Percentiles rank a stretch among this genome's conserved stretches.
Conservation (phyloP, 768 basidiomycete species). For the Cyathus striatus region DNA sequence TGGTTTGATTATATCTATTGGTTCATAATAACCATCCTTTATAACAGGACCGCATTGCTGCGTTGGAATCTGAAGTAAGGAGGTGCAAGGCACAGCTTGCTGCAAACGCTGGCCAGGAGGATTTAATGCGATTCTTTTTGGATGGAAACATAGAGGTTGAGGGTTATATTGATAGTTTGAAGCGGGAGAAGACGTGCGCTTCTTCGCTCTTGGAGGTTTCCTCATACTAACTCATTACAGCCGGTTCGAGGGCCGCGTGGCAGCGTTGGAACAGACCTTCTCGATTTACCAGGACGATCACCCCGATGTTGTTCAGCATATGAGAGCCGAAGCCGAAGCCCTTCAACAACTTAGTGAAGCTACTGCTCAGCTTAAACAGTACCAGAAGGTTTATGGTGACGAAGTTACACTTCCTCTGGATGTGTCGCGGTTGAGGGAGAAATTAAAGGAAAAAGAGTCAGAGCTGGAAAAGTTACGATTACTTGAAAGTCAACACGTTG, state of each 20-base stretch:
- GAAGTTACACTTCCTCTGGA: constrained; percentile 47
- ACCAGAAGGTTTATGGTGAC: constrained; percentile 61
- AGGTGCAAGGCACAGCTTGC: constrained; percentile 76
- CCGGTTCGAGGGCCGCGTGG: constrained; percentile 42
- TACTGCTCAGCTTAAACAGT: constrained; percentile 49
- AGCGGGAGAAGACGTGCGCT: constrained; percentile 51
- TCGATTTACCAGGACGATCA: constrained; percentile 40
- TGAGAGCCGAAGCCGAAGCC: constrained; percentile 45
- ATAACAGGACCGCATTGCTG: constrained; percentile 63
- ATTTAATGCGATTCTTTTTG: constrained; percentile 68
- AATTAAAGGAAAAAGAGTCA: constrained; percentile 62
- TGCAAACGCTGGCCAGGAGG: constrained; percentile 63
- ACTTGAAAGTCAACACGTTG: constrained; percentile 56
- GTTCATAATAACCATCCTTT: constrained; percentile 5
- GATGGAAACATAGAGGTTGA: constrained; percentile 47
- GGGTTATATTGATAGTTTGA: constrained; percentile 48
- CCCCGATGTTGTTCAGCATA: constrained; percentile 47
- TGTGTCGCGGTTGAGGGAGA: constrained; percentile 39
- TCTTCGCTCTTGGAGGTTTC: background rate
- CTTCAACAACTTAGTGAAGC: constrained; percentile 41
- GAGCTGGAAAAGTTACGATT: constrained; percentile 60
- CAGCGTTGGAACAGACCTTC: constrained; percentile 50
- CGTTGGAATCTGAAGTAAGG: constrained; percentile 66
- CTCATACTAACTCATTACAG: constrained; percentile 27
- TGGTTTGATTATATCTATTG: background rate